A percentile compares a stretch with the other conserved stretches of the same genome.
Evolutionary conservation across 1,284 basidiomycete species (phyloP).

Genomic region (Austroboletus novae-zelandiae): DNA sequence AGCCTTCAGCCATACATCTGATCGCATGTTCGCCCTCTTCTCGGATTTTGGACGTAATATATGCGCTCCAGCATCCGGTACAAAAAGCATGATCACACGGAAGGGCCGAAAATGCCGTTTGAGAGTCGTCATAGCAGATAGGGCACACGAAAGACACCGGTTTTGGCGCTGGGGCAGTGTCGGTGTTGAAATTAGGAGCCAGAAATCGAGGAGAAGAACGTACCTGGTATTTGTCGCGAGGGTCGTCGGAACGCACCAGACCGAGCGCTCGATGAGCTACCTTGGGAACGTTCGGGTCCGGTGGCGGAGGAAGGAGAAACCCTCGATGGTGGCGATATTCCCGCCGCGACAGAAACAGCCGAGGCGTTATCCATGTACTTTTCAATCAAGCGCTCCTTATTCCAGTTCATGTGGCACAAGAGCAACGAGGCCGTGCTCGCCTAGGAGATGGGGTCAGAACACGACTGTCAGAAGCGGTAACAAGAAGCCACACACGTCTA

Average conservation of each 20-base stretch:
- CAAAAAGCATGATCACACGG: slow-evolving; percentile 85
- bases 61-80: slow-evolving; percentile 84
- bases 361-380: slow-evolving; percentile 90
- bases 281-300: slow-evolving; percentile 35
- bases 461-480: background rate
- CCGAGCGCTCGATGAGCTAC: slow-evolving; percentile 24
- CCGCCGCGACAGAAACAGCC: slow-evolving; percentile 69
- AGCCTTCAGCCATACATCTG: slow-evolving; percentile 93
- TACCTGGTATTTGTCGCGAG: slow-evolving; percentile 39
- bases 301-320: slow-evolving; percentile 31
- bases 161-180: slow-evolving; percentile 28
- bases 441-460: slow-evolving; percentile 23
- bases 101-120: slow-evolving; percentile 61
- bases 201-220: background rate
- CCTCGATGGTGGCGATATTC: slow-evolving; percentile 45
- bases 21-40: slow-evolving; percentile 88
- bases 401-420: slow-evolving; percentile 88
- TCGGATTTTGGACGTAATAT: slow-evolving; percentile 82
- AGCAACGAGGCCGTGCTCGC: slow-evolving; percentile 69
- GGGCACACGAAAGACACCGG: slow-evolving; percentile 74
- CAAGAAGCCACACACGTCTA: slow-evolving; percentile 61
- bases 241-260: slow-evolving; percentile 36
- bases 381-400: slow-evolving; percentile 94
- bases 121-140: slow-evolving; percentile 85
- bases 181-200: background rate